Conservation (phyloP, 1,284 basidiomycete genomes). For the Trametes polyzona region DNA sequence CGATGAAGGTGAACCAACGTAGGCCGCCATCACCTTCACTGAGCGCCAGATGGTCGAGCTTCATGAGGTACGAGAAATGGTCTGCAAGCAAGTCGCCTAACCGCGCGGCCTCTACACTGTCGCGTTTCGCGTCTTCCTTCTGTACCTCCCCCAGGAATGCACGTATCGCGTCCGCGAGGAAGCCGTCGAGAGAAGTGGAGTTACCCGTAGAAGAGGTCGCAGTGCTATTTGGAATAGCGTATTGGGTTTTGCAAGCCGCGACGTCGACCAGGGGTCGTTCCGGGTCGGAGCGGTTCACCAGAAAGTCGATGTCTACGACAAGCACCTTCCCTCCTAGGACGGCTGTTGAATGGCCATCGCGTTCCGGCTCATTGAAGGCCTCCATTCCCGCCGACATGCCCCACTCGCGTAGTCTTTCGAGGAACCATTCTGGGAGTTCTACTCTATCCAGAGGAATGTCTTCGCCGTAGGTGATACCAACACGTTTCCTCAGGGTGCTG, state of each 20-base stretch:
- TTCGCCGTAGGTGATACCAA: slow-evolving; percentile 57
- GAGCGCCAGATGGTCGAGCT: slow-evolving; percentile 65
- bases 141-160: slow-evolving; percentile 65
- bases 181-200: slow-evolving; percentile 63
- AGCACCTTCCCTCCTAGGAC: slow-evolving; percentile 76
- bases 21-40: slow-evolving; percentile 65
- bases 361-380: slow-evolving; percentile 62
- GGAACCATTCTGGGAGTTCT: slow-evolving; percentile 54
- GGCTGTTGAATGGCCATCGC: slow-evolving; percentile 54
- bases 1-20: slow-evolving; percentile 73
- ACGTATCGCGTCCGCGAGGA: slow-evolving; percentile 57
- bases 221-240: slow-evolving; percentile 60
- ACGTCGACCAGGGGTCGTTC: slow-evolving; percentile 47
- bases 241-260: slow-evolving; percentile 68
- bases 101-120: slow-evolving; percentile 52
- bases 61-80: slow-evolving; percentile 71
- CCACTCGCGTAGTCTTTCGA: slow-evolving; percentile 62
- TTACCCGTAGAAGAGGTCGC: slow-evolving; percentile 44
- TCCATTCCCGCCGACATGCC: slow-evolving; percentile 69
- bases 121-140: slow-evolving; percentile 52
- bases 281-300: slow-evolving; percentile 44
- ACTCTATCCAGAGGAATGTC: slow-evolving; percentile 57
- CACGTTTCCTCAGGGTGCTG: slow-evolving; percentile 47
- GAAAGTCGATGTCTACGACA: slow-evolving; percentile 74
- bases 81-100: slow-evolving; percentile 52